phyloP scores from a whole-genome alignment of 495 filamentous ascomycete species.

The Penicillium desertorum region DNA sequence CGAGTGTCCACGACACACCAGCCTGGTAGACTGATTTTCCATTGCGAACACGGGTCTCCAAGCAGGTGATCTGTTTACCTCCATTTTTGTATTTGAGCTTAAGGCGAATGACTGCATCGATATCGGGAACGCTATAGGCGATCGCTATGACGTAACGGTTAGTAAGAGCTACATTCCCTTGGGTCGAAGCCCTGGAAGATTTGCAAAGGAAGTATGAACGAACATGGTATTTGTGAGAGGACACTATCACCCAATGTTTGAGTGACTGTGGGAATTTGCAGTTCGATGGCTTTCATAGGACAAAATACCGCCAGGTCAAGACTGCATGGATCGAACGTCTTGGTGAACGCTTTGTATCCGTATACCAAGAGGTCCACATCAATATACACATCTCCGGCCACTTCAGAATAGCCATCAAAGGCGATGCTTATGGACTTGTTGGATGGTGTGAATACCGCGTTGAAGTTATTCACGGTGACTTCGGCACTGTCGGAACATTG shows the following conservation, averaged over 20 bases:
- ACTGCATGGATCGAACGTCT: constrained; percentile 69
- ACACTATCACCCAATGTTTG: not conserved
- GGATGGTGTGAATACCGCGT: constrained; percentile 65
- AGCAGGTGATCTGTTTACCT: constrained; percentile 66
- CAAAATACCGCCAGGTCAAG: constrained; percentile 65
- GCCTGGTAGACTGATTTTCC: constrained; percentile 87
- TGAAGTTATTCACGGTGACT: constrained; percentile 69
- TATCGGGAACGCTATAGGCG: constrained; percentile 84
- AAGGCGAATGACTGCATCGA: constrained; percentile 80
- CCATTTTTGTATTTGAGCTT: constrained; percentile 66
- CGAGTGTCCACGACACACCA: constrained; percentile 83
- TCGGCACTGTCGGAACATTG: constrained; percentile 64
- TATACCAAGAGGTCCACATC: constrained; percentile 71
- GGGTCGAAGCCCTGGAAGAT: not conserved
- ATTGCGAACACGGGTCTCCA: constrained; percentile 86
- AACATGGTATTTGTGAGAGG: constrained; percentile 5
- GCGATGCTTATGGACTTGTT: constrained; percentile 63
- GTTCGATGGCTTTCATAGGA: constrained; percentile 61
- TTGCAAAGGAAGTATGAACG: not conserved
- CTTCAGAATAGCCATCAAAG: constrained; percentile 70
- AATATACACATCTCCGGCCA: constrained; percentile 71
- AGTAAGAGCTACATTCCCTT: not conserved
- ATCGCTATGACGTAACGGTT: constrained; percentile 50
- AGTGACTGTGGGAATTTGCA: constrained; percentile 17
- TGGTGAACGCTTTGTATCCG: constrained; percentile 62